A percentile compares a stretch with the other conserved stretches of the same genome.
These are phyloP conservation scores for Epichloe aotearoae DNA, from an alignment of 2,329 filamentous ascomycete species.

Conservation along the genomic window DNA sequence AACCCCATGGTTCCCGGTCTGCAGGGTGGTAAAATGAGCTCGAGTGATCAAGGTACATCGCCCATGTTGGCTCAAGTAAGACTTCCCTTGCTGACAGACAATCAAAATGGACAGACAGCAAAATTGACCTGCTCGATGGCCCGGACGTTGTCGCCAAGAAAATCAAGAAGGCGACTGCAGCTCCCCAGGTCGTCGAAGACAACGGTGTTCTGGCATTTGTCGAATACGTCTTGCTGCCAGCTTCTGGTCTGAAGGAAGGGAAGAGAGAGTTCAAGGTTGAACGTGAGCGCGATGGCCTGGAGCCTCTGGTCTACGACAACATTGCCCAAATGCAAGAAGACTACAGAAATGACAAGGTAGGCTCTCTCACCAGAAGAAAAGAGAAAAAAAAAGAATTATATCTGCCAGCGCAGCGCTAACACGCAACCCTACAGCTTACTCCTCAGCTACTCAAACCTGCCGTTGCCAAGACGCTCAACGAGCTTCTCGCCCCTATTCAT, in stretches of 20 bases:
- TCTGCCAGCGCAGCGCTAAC: not conserved
- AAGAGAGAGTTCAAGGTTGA: conserved; percentile 54
- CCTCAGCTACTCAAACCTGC: conserved; percentile 85
- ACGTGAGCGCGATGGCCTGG: conserved; percentile 47
- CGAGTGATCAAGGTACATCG: conserved; percentile 48
- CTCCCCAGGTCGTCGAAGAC: conserved; percentile 62
- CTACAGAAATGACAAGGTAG: conserved; percentile 65
- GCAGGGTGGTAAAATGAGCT: conserved; percentile 74
- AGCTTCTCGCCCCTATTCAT: conserved; percentile 66
- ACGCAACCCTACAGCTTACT: conserved; percentile 37
- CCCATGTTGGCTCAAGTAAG: not conserved
- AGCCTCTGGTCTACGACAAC: conserved; percentile 67
- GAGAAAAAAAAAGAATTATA: too few species aligned
- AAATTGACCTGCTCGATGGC: conserved; percentile 84
- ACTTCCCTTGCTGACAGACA: not conserved
- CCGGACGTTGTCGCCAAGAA: conserved; percentile 67
- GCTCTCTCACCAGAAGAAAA: not conserved
- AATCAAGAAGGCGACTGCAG: conserved; percentile 70
- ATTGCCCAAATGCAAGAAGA: conserved; percentile 67
- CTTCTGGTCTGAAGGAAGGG: conserved; percentile 45
- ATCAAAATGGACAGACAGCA: conserved; percentile 44
- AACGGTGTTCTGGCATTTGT: conserved; percentile 83
- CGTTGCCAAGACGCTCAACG: conserved; percentile 57
- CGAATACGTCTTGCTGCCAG: conserved; percentile 75
- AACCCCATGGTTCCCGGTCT: conserved; percentile 82